Conservation (phyloP, 1,284 basidiomycete species). For the Wolfiporia cocos region DNA sequence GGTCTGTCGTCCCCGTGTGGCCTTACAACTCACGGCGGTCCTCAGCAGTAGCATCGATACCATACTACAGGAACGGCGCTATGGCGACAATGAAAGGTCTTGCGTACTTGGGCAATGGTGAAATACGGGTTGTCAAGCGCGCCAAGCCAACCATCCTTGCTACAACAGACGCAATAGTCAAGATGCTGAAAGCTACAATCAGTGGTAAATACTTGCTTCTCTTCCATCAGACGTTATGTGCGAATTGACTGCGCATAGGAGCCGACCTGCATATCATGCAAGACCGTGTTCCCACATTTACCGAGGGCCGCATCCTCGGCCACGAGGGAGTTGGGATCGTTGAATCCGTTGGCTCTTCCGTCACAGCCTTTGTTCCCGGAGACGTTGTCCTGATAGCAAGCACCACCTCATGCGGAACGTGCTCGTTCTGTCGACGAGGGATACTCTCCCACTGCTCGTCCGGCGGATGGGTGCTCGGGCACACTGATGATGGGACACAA, state of each 20-base stretch:
- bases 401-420: conserved; percentile 17
- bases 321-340: conserved; percentile 8
- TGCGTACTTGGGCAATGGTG: conserved; percentile 14
- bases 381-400: conserved; percentile 14
- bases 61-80: too few species aligned
- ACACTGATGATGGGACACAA: conserved; percentile 24
- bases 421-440: conserved; percentile 16
- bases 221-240: background rate
- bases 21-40: too few species aligned
- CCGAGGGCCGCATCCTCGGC: conserved; percentile 10
- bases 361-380: conserved; percentile 7
- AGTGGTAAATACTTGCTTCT: conserved; percentile 16
- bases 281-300: conserved; percentile 20
- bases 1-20: too few species aligned
- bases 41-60: too few species aligned
- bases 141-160: conserved; percentile 16
- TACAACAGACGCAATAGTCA: conserved; percentile 22
- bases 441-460: conserved; percentile 20
- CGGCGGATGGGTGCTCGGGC: conserved; percentile 24
- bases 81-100: conserved; percentile 21
- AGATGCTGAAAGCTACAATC: conserved; percentile 21
- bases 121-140: conserved; percentile 15
- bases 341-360: conserved; percentile 6
- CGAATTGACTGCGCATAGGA: conserved; percentile 1
- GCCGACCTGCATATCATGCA: conserved; percentile 26